phyloP scores from a whole-genome alignment of 2,329 filamentous ascomycete species.

The Alternaria sp. region DNA sequence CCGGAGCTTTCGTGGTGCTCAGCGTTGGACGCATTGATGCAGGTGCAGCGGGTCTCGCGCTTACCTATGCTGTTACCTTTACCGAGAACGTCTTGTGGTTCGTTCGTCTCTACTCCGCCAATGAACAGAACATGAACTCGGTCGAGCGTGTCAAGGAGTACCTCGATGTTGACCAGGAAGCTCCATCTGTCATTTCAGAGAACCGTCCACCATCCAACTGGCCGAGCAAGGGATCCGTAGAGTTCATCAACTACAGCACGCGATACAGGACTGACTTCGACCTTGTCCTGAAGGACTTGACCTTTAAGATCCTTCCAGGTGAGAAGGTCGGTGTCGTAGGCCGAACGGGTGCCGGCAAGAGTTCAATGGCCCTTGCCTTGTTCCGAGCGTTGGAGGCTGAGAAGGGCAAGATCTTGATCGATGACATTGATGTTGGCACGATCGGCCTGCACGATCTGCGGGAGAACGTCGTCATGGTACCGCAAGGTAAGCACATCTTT shows the following conservation, averaged over 20 bases:
- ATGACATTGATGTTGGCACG: slow-evolving; percentile 84
- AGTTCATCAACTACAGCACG: slow-evolving; percentile 89
- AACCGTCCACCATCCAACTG: slow-evolving; percentile 79
- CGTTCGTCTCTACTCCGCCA: slow-evolving; percentile 88
- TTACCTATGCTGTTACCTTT: slow-evolving; percentile 96
- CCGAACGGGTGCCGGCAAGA: slow-evolving; percentile 94
- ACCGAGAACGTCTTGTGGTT: slow-evolving; percentile 98
- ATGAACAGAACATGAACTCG: slow-evolving; percentile 99
- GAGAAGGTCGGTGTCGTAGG: slow-evolving; percentile 98
- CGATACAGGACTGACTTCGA: slow-evolving; percentile 88
- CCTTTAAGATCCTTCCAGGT: slow-evolving; percentile 81
- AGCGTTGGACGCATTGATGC: slow-evolving; percentile 85
- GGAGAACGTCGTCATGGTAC: slow-evolving; percentile 94
- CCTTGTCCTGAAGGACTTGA: slow-evolving; percentile 81
- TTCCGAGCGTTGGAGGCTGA: slow-evolving; percentile 95
- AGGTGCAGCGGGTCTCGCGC: slow-evolving; percentile 87
- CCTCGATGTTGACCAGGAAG: slow-evolving; percentile 93
- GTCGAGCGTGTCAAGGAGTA: slow-evolving; percentile 98
- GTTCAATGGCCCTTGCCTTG: slow-evolving; percentile 87
- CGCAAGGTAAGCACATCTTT: slow-evolving; percentile 62
- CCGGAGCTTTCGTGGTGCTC: slow-evolving; percentile 86
- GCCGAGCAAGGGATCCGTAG: slow-evolving; percentile 83
- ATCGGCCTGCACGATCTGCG: slow-evolving; percentile 95
- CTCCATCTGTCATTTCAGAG: slow-evolving; percentile 75
- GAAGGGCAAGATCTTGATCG: slow-evolving; percentile 85